A percentile compares a stretch with the other conserved stretches of the same genome.
These are phyloP conservation scores for Heliophila coronopifolia DNA, from an alignment of 441 rosid genomes.

Conservation along the genomic window DNA sequence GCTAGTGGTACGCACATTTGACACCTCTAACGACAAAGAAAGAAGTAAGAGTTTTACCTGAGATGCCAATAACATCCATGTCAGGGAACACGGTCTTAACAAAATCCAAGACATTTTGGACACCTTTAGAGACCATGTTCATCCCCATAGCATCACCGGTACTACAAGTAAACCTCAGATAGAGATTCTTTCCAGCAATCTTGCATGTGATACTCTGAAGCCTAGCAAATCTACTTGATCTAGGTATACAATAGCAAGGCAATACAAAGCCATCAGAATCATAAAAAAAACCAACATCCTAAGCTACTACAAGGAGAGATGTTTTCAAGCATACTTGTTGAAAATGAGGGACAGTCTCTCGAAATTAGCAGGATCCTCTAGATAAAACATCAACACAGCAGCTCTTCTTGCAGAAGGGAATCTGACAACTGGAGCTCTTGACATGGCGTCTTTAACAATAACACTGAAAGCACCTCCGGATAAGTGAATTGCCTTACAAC, in stretches of 20 bases:
- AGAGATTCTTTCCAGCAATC: slow-evolving; percentile 48
- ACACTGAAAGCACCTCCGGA: slow-evolving; percentile 47
- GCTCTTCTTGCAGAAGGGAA: slow-evolving; percentile 44
- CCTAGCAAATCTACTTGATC: slow-evolving; percentile 46
- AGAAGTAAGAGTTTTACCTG: slow-evolving; percentile 24
- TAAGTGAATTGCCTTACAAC: slow-evolving; percentile 45
- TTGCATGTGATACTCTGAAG: slow-evolving; percentile 40
- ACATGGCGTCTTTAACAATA: slow-evolving; percentile 42
- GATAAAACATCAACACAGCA: slow-evolving; percentile 40
- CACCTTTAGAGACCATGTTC: slow-evolving; percentile 63
- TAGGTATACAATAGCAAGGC: background rate
- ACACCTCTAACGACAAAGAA: no score
- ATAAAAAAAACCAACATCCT: background rate
- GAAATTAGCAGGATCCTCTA: slow-evolving; percentile 38
- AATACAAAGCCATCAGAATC: background rate
- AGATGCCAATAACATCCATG: slow-evolving; percentile 53
- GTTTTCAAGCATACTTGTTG: slow-evolving; percentile 25
- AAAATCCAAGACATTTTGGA: slow-evolving; percentile 47
- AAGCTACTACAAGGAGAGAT: background rate
- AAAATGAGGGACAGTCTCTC: slow-evolving; percentile 34
- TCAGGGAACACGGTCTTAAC: slow-evolving; percentile 39
- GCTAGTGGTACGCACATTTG: no score
- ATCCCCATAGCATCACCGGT: slow-evolving; percentile 67
- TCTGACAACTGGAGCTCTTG: slow-evolving; percentile 50
- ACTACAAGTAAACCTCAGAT: slow-evolving; percentile 43